A percentile compares a stretch with the other conserved stretches of the same genome.
phyloP scores from a whole-genome alignment of 495 filamentous ascomycete genomes.

The Letharia lupina region DNA sequence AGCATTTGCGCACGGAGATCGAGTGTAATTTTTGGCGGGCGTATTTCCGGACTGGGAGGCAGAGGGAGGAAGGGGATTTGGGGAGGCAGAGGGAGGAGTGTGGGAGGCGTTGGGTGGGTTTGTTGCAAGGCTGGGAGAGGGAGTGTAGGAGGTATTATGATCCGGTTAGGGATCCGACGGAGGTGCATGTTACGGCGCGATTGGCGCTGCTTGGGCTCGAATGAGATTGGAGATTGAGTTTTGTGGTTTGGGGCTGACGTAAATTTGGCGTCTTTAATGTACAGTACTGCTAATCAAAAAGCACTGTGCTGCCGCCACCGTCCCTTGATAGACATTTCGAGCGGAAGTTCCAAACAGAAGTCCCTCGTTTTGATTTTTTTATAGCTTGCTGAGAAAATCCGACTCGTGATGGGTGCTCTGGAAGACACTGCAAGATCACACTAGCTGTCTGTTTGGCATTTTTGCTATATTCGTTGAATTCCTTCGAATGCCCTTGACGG shows the following conservation, averaged over 20 bases:
- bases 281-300: neutral
- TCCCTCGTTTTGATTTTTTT: neutral
- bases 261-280: neutral
- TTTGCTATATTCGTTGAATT: neutral
- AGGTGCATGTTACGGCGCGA: no score
- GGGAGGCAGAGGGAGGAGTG: no score
- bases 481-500: neutral
- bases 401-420: neutral
- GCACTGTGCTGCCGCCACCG: neutral
- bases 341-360: neutral
- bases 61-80: no score
- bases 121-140: no score
- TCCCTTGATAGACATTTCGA: neutral
- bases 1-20: no score
- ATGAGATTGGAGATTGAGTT: neutral
- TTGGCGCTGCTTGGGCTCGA: neutral
- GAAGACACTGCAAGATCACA: neutral
- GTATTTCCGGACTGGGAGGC: no score
- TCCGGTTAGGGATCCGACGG: no score
- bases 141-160: no score
- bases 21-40: no score
- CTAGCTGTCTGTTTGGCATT: neutral
- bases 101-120: no score
- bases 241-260: neutral
- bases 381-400: neutral